A percentile compares a stretch with the other conserved stretches of the same genome.
These are phyloP conservation scores for Tulasnella sp. DNA, from an alignment of 768 basidiomycete species.

Conservation along the genomic window DNA sequence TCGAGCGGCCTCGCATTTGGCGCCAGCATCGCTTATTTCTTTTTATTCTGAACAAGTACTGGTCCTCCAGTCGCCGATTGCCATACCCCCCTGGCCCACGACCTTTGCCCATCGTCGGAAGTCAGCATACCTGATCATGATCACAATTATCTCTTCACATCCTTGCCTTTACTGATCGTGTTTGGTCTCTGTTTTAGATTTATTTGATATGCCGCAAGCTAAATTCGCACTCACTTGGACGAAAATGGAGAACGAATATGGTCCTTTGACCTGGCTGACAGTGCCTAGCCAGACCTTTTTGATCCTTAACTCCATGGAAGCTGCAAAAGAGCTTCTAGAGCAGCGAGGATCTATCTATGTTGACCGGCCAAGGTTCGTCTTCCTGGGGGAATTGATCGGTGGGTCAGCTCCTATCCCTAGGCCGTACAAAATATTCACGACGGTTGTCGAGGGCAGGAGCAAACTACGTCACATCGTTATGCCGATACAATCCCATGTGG, in stretches of 20 bases:
- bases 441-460: too few species aligned
- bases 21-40: too few species aligned
- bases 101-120: too few species aligned
- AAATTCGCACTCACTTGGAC: background rate
- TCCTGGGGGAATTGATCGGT: background rate
- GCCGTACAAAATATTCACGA: too few species aligned
- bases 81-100: too few species aligned
- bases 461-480: background rate
- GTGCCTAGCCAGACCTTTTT: slow-evolving; percentile 12
- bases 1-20: too few species aligned
- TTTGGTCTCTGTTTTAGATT: too few species aligned
- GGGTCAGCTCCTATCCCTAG: background rate
- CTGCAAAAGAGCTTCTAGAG: slow-evolving; percentile 20
- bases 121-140: too few species aligned
- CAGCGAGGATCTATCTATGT: slow-evolving; percentile 20
- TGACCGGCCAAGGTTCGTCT: slow-evolving; percentile 18
- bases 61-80: too few species aligned
- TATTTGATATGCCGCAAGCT: slow-evolving; percentile 24
- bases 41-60: too few species aligned
- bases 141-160: too few species aligned
- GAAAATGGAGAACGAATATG: background rate
- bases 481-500: background rate
- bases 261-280: background rate
- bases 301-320: slow-evolving; percentile 13
- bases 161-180: too few species aligned